Evolutionary conservation across 768 basidiomycete species (phyloP), one percentile per base, ranked within the genome.

Genomic region (Calvatia gigantea): DNA sequence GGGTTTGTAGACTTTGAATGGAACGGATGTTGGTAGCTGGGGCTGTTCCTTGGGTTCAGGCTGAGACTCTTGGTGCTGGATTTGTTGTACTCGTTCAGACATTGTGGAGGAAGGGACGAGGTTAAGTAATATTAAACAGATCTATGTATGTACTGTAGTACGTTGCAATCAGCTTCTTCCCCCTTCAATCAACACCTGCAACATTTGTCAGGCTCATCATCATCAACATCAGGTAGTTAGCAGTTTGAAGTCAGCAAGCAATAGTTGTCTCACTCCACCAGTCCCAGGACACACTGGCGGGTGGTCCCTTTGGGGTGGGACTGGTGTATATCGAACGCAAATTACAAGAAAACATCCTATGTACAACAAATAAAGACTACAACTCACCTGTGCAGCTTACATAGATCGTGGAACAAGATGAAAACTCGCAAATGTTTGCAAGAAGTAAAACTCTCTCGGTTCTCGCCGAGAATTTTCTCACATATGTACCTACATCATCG

Each of bases 311-410:
- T 86, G 82, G 78, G 73, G 62, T 78, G 75, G 74, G 76, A 74
- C 67, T 66, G 69, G 70, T 67, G 75, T 67, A 72, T 65, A 71
- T 91, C 89, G 87, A 90, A 90, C 89, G 89, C 89, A 91, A 91
- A 91, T 91, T 91, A 91, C 89, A 73, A 76, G 61, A 74, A 69
- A 76, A 62, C 86, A 89, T 89, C 80, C 70, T 63, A 38, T 2
- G 59, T 55, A 29, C 6, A 11, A 21, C 12, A 19, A 12, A n/a
- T n/a, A n/a, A 15, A 29, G 15, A n/a, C 6, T 6, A 9, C n/a
- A 31, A 31, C 46, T 35, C 31, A 48, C 46, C 32, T 35, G 4
- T 9, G 6, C 17, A 21, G 8, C 11, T 19, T 19, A 29, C 12
- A 11, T 2, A 12, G 14, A 44, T 17, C 45, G n/a, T 21, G 2